Evolutionary conservation across 2,329 filamentous ascomycete species (phyloP), one percentile per base, ranked within the genome.

Genomic region (Exserohilum rostratum): DNA sequence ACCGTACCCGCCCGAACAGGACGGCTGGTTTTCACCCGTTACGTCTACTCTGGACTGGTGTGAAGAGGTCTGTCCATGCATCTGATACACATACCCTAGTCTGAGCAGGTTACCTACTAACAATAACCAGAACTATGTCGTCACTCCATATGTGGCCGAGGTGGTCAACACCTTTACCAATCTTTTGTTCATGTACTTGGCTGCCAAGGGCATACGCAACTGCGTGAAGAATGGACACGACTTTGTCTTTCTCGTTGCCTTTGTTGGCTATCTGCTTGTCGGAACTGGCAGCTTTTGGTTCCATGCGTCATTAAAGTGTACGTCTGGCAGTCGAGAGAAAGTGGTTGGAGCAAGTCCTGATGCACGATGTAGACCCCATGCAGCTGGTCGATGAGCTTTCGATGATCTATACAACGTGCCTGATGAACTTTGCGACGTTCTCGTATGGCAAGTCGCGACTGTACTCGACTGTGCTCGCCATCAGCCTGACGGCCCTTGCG

Each of bases 81-180:
- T 3, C 15, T 31, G 12, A 15, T 17, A 5, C 17, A n/a, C 20
- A n/a, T n/a, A 25, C 13, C 12, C 5, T 42, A 13, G 15, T n/a
- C 3, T 31, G 34, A 29, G 9, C 2, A 30, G 10, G 4, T n/a
- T 55, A 39, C 58, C 13, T 55, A 39, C 58, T 62, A 17, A 64
- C 27, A 18, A 57, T 37, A 22, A 12, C 18, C 30, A 92, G 85
- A 89, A 91, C 61, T 90, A 90, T 76, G 89, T 89, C 78, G 85
- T 88, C 33, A 92, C 89, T 3, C 80, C 83, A 38, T 93, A 92
- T 70, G 83, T 86, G 40, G 90, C 90, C 31, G 90, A 93, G 71
- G 86, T 93, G 40, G 84, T 91, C 70, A 93, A 89, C 70, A 90
- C 90, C 3, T 67, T 93, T 29, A 96, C 91, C 30, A 96, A 96